These are phyloP conservation scores for Lachnellula subtilissima DNA, from an alignment of 2,329 filamentous ascomycete species.

Conservation along the genomic window DNA sequence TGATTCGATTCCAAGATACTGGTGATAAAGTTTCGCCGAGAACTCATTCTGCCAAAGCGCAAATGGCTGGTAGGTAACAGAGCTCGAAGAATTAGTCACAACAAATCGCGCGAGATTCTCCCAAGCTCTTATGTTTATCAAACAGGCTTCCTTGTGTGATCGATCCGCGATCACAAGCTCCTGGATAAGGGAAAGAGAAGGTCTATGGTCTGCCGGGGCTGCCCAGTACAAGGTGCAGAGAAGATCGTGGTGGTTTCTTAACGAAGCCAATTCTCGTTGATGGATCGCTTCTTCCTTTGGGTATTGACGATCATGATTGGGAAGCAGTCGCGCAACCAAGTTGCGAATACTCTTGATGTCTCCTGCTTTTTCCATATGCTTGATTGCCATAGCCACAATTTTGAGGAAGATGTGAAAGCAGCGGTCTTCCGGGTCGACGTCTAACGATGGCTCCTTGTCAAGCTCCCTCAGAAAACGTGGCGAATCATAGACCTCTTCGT, in stretches of 20 bases:
- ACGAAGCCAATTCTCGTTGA: constrained; percentile 56
- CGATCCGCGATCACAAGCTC: constrained; percentile 53
- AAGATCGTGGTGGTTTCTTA: constrained; percentile 66
- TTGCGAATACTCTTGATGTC: constrained; percentile 56
- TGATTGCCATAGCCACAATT: constrained; percentile 53
- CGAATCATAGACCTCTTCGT: constrained; percentile 59
- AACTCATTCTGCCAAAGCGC: constrained; percentile 53
- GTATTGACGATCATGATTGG: constrained; percentile 62
- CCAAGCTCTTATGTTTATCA: constrained; percentile 61
- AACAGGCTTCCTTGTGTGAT: constrained; percentile 62
- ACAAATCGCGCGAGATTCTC: constrained; percentile 56
- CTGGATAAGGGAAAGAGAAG: constrained; percentile 50
- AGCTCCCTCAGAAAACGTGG: constrained; percentile 58
- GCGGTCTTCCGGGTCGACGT: constrained; percentile 49
- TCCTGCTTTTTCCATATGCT: constrained; percentile 43
- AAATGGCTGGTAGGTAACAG: constrained; percentile 45
- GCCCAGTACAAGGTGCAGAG: constrained; percentile 64
- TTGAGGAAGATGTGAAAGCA: constrained; percentile 68
- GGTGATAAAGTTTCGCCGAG: constrained; percentile 52
- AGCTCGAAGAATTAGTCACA: constrained; percentile 41
- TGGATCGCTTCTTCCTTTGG: constrained; percentile 57
- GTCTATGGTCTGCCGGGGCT: constrained; percentile 50
- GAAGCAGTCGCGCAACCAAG: constrained; percentile 55
- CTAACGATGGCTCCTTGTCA: constrained; percentile 38
- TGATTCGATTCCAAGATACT: constrained; percentile 40